These are phyloP conservation scores for Sergeia podlipaevii DNA, from an alignment of 208 protist genomes.

Conservation along the genomic window DNA sequence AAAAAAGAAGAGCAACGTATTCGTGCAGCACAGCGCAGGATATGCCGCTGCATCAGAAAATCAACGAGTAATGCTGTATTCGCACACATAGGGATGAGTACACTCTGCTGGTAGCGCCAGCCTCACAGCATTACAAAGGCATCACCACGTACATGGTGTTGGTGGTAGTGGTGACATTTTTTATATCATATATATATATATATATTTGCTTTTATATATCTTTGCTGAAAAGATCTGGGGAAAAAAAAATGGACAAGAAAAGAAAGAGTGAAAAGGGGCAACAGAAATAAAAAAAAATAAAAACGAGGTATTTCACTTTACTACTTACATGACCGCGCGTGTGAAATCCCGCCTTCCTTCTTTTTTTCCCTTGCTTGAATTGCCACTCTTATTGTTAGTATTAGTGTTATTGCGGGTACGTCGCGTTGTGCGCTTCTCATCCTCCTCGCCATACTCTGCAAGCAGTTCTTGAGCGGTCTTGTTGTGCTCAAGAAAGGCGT, in stretches of 20 bases:
- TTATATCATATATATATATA: too few species aligned
- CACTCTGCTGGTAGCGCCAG: too few species aligned
- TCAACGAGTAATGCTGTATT: too few species aligned
- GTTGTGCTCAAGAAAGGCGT: conserved; percentile 22
- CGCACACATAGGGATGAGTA: too few species aligned
- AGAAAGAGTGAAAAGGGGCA: background rate
- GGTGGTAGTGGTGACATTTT: too few species aligned
- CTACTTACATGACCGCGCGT: background rate
- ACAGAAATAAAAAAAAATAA: conserved; percentile 8
- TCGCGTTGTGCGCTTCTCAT: background rate
- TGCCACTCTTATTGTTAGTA: background rate
- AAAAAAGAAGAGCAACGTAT: conserved; percentile 7
- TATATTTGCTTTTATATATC: conserved; percentile 8
- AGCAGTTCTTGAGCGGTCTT: conserved; percentile 43
- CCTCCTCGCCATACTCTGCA: conserved; percentile 38
- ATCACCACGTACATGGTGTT: too few species aligned
- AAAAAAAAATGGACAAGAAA: background rate
- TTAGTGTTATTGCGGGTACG: conserved; percentile 6
- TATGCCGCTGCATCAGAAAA: too few species aligned
- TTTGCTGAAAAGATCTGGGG: background rate
- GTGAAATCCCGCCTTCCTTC: background rate
- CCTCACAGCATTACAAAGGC: too few species aligned
- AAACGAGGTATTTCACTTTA: background rate
- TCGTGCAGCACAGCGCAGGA: too few species aligned
- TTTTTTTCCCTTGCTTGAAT: background rate